Conservation (phyloP, 2,329 filamentous ascomycete genomes). For the Mycosphaerella arachidis region DNA sequence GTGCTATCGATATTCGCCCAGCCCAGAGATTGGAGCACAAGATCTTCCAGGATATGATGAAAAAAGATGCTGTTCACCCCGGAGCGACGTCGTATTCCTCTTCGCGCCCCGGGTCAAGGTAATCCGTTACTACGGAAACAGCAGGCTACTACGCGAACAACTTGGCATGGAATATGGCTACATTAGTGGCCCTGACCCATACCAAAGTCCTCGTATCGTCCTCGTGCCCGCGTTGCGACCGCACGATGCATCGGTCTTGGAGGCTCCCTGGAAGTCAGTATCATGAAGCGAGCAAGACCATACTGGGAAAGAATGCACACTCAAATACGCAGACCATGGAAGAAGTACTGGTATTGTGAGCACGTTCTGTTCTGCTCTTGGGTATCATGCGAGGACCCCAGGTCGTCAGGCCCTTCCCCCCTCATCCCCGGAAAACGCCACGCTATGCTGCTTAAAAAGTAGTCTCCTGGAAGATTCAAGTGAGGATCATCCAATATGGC, state of each 20-base stretch:
- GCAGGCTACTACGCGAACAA: too few species aligned
- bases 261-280: not conserved
- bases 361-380: slow-evolving; percentile 17
- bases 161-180: too few species aligned
- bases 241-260: not conserved
- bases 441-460: slow-evolving; percentile 21
- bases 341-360: not conserved
- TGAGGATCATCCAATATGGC: not conserved
- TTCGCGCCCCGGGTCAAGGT: too few species aligned
- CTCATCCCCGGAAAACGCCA: slow-evolving; percentile 20
- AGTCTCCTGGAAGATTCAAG: not conserved
- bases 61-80: too few species aligned
- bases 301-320: not conserved
- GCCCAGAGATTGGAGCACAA: too few species aligned
- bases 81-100: too few species aligned
- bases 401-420: slow-evolving; percentile 13
- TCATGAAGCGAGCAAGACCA: not conserved
- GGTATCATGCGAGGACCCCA: slow-evolving; percentile 23
- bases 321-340: not conserved
- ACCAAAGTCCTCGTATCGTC: too few species aligned
- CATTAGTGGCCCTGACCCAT: too few species aligned
- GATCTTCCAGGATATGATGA: too few species aligned
- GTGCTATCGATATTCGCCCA: too few species aligned
- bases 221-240: too few species aligned
- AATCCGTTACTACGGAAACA: too few species aligned